Conservation (phyloP, 108 stramenopile species). For the Pseudonitzschia multistriata region DNA sequence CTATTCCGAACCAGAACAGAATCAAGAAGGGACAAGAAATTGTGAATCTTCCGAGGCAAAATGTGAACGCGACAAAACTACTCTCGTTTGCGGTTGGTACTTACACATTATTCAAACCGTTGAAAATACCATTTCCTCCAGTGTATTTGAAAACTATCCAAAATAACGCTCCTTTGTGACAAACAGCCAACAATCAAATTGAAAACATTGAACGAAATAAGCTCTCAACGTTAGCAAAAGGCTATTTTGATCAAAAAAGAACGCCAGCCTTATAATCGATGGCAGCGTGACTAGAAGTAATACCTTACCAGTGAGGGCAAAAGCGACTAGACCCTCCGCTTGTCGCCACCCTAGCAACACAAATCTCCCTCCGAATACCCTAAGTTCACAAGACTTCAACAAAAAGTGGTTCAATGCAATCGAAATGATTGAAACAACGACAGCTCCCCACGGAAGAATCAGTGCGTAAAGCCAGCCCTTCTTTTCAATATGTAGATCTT, state of each 20-base stretch:
- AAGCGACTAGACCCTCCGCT: slow-evolving; percentile 30
- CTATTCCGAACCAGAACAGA: neutral
- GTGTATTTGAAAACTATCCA: slow-evolving; percentile 37
- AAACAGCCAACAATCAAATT: slow-evolving; percentile 1
- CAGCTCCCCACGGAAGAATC: slow-evolving; percentile 34
- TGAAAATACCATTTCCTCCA: slow-evolving; percentile 49
- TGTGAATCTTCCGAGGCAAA: too few species aligned
- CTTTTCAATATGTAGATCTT: slow-evolving; percentile 12
- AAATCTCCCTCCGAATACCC: slow-evolving; percentile 11
- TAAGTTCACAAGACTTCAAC: slow-evolving; percentile 12
- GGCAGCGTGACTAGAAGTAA: neutral
- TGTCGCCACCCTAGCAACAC: slow-evolving; percentile 40
- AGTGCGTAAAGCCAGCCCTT: slow-evolving; percentile 35
- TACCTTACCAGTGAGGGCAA: slow-evolving; percentile 10
- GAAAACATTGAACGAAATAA: neutral
- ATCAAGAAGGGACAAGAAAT: neutral
- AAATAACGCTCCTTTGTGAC: slow-evolving; percentile 25
- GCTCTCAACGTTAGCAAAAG: neutral
- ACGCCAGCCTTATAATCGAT: neutral
- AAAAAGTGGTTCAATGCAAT: slow-evolving; percentile 35
- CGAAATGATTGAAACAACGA: slow-evolving; percentile 26
- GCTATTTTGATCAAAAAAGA: neutral
- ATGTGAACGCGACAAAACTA: too few species aligned
- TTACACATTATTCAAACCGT: slow-evolving; percentile 37
- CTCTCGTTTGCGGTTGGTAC: neutral